Evolutionary conservation across 352 stramenopile species (phyloP).

Genomic region (Thraustochytrium sp.): DNA sequence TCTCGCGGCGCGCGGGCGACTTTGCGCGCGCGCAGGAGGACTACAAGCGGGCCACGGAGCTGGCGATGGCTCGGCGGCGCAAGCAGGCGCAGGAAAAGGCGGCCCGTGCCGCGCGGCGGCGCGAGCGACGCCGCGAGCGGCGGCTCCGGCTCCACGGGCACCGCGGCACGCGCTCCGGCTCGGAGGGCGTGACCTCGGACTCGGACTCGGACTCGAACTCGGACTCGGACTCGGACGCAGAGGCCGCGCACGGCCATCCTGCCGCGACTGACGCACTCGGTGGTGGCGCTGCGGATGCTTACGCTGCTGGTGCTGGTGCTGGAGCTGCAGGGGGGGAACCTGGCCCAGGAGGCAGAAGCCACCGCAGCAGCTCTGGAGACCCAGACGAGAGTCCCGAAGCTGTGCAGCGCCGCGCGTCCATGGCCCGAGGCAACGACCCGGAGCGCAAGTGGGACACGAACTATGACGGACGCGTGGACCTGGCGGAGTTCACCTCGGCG

Average conservation of each 20-base stretch:
- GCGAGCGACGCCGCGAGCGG: background rate
- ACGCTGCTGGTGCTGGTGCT: too few relatives aligned
- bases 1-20: background rate
- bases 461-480: constrained; percentile 18
- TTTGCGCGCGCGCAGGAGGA: constrained; percentile 14
- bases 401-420: too few relatives aligned
- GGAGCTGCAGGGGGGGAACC: too few relatives aligned
- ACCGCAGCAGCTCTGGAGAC: background rate
- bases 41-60: background rate
- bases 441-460: constrained; percentile 30
- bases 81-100: background rate
- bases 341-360: background rate
- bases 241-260: too few relatives aligned
- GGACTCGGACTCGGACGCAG: background rate
- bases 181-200: background rate
- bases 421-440: background rate
- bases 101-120: background rate
- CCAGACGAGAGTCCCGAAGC: background rate
- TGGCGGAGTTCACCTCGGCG: constrained; percentile 22
- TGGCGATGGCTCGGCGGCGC: background rate
- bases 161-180: background rate
- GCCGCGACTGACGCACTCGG: too few relatives aligned
- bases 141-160: background rate
- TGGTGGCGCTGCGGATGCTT: too few relatives aligned
- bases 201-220: background rate